phyloP scores from a whole-genome alignment of 352 stramenopile species.

The Phytophthora macrochlamydospora region DNA sequence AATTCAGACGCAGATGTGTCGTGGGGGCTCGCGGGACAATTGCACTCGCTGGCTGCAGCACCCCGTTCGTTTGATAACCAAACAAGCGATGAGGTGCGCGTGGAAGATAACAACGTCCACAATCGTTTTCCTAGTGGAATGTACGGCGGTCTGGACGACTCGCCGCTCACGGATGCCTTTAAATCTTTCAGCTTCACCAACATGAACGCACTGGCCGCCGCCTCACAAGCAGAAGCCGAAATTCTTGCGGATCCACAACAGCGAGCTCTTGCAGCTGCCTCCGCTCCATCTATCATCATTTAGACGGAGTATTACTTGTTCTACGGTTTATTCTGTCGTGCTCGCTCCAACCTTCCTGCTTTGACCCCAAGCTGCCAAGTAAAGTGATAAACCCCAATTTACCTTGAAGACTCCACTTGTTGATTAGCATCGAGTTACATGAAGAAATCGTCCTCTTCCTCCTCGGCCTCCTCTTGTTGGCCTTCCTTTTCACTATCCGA shows the following conservation, averaged over 20 bases:
- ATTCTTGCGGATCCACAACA: constrained; percentile 54
- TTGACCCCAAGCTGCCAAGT: constrained; percentile 24
- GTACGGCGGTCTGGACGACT: constrained; percentile 53
- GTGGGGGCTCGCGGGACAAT: constrained; percentile 17
- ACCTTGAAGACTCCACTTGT: constrained; percentile 5
- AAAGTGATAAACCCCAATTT: constrained; percentile 30
- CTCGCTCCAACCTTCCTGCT: constrained; percentile 9
- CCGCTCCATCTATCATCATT: constrained; percentile 70
- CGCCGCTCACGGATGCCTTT: constrained; percentile 59
- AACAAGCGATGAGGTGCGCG: constrained; percentile 9
- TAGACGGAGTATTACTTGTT: constrained; percentile 31
- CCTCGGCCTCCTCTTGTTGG: constrained; percentile 39
- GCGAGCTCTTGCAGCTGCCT: constrained; percentile 46
- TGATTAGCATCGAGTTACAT: constrained; percentile 37
- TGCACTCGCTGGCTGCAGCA: constrained; percentile 8
- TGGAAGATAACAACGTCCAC: constrained; percentile 44
- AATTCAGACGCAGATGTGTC: constrained; percentile 25
- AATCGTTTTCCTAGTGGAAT: constrained; percentile 72
- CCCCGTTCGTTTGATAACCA: constrained; percentile 3
- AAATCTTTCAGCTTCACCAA: constrained; percentile 88
- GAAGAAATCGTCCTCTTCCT: constrained; percentile 76
- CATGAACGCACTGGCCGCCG: constrained; percentile 82
- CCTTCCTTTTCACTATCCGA: constrained; percentile 23
- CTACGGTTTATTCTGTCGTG: background rate
- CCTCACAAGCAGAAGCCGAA: constrained; percentile 75